A percentile compares a stretch with the other conserved stretches of the same genome.
These are phyloP conservation scores for Oryza australiensis DNA, from an alignment of 176 grass and related monocot species.

Conservation along the genomic window DNA sequence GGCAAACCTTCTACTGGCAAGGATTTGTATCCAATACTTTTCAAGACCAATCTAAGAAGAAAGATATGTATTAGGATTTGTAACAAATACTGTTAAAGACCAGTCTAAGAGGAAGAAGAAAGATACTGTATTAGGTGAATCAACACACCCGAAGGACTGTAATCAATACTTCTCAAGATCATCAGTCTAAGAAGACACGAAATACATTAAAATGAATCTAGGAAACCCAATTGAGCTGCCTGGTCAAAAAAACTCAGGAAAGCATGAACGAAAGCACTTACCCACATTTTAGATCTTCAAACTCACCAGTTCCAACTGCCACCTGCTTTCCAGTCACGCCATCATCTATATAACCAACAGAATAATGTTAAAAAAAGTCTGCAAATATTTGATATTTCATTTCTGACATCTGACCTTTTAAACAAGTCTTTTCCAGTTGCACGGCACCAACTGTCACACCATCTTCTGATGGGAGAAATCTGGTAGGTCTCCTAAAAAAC, in stretches of 20 bases:
- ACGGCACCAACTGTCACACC: conserved; percentile 52
- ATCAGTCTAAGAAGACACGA: conserved; percentile 56
- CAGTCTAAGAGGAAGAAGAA: too few relatives aligned
- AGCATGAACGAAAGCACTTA: conserved; percentile 46
- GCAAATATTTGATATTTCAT: not conserved
- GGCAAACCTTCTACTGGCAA: conserved; percentile 72
- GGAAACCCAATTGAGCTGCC: not conserved
- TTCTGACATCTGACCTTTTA: conserved; percentile 58
- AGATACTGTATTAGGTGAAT: too few relatives aligned
- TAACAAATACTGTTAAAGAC: not conserved
- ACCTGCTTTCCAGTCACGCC: conserved; percentile 61
- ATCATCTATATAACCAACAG: conserved; percentile 57
- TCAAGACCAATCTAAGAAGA: conserved; percentile 69
- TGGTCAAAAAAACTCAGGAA: conserved; percentile 10
- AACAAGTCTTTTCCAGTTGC: conserved; percentile 67
- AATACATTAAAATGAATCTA: conserved; percentile 25
- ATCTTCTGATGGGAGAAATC: conserved; percentile 64
- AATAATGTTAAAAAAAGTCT: not conserved
- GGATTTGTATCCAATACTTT: conserved; percentile 96
- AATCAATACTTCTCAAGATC: conserved; percentile 83
- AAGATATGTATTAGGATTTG: not conserved
- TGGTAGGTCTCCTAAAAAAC: conserved; percentile 79
- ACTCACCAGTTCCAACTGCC: conserved; percentile 71
- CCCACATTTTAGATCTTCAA: conserved; percentile 83
- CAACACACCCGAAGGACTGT: conserved; percentile 43